Evolutionary conservation across 1,284 basidiomycete species (phyloP).

Genomic region (Tilletia caries): DNA sequence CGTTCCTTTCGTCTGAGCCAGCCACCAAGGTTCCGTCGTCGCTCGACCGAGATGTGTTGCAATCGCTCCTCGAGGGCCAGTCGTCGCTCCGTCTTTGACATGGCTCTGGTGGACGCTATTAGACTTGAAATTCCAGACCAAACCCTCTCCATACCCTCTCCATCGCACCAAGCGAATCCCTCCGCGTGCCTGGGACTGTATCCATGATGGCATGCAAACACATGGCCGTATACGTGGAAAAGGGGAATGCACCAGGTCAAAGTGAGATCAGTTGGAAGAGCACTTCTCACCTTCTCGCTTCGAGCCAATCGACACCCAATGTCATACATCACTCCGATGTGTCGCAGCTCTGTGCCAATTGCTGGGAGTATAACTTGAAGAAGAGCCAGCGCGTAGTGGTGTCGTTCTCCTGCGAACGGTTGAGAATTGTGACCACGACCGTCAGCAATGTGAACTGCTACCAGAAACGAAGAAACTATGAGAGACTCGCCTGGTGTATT

Average conservation of each 20-base stretch:
- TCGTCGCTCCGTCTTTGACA: not conserved
- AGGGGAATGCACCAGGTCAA: not conserved
- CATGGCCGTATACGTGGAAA: constrained; percentile 1
- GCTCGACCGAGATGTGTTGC: too few species aligned
- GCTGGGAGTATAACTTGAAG: not conserved
- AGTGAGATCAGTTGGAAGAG: not conserved
- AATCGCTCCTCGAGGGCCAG: not conserved
- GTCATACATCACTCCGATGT: not conserved
- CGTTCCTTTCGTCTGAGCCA: too few species aligned
- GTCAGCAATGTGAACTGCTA: too few species aligned
- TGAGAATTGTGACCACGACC: too few species aligned
- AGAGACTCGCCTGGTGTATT: not conserved
- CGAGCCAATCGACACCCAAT: not conserved
- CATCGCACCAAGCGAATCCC: not conserved
- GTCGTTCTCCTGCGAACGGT: not conserved
- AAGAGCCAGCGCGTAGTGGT: not conserved
- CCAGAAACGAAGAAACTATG: too few species aligned
- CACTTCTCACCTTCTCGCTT: not conserved
- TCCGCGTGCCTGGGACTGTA: not conserved
- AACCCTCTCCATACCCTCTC: not conserved
- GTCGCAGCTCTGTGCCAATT: not conserved
- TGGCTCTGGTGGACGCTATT: not conserved
- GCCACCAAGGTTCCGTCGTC: too few species aligned
- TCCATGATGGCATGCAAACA: not conserved
- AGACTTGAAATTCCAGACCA: not conserved